phyloP scores from a whole-genome alignment of 2,329 filamentous ascomycete species.

The Epichloe uncinata region DNA sequence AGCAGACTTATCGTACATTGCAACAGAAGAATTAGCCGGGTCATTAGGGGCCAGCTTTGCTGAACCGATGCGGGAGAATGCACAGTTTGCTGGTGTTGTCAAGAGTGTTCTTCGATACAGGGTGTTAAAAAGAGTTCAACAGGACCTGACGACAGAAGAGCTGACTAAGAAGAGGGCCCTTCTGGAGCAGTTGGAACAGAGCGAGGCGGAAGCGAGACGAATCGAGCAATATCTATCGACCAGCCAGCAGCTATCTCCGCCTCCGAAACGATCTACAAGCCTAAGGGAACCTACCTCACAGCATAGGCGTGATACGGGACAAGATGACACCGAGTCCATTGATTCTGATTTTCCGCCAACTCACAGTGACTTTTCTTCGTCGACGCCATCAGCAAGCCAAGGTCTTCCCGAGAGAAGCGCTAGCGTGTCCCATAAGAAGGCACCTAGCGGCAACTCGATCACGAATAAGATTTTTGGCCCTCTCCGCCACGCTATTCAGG shows the following conservation, averaged over 20 bases:
- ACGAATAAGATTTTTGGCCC: constrained; percentile 90
- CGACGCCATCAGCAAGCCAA: constrained; percentile 61
- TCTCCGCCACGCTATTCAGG: constrained; percentile 88
- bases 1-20: constrained; percentile 90
- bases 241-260: constrained; percentile 49
- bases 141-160: constrained; percentile 94
- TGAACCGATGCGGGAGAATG: constrained; percentile 94
- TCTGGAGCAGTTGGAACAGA: constrained; percentile 81
- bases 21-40: constrained; percentile 79
- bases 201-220: constrained; percentile 81
- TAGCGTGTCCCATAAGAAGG: constrained; percentile 55
- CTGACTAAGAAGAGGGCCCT: constrained; percentile 72
- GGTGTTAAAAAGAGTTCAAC: constrained; percentile 86
- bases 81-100: constrained; percentile 92
- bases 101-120: constrained; percentile 78
- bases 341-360: constrained; percentile 94
- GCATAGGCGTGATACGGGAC: constrained; percentile 41
- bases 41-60: constrained; percentile 88
- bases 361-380: constrained; percentile 53
- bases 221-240: constrained; percentile 85
- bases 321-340: constrained; percentile 75
- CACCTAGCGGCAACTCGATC: constrained; percentile 76
- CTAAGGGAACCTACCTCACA: constrained; percentile 36
- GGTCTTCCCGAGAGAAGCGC: constrained; percentile 45
- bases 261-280: constrained; percentile 52